Evolutionary conservation across 2,329 filamentous ascomycete species (phyloP), one percentile per base, ranked within the genome.

Genomic region (Exophiala bonariae): DNA sequence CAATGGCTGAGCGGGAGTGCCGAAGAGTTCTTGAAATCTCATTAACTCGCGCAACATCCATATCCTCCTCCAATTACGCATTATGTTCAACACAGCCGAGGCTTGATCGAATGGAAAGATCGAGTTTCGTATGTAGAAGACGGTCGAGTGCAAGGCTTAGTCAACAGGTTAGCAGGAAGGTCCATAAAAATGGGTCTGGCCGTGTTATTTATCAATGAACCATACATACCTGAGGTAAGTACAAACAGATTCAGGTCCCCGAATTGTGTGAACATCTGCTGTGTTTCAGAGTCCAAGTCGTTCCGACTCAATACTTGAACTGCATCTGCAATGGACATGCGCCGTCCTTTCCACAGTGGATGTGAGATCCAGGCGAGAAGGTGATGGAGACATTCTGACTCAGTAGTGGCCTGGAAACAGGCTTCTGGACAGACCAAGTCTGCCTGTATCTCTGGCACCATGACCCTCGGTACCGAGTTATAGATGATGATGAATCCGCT

Each of bases 391-490:
- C 44, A 47, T 14, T 41, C 44, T 3, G 37, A 22, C 13, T 30
- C 20, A 14, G 44, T 41, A 8, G 8, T 26, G 11, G 44, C 44
- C 22, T 41, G 44, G 28, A 47, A 47, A 30, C 44, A 47, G 19
- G 44, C 37, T 41, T 47, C 44, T 13, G 44, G 44, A 16, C 44
- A 47, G 6, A 22, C 31, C 3, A 47, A 19, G 18, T 19, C 31
- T 6, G 19, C 17, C n/a, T 17, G 18, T 7, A 36, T 10, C 22
- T 47, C 44, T 1, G 28, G 28, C 11, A 35, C 28, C 8, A 47
- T 11, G 26, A 47, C 19, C 22, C 23, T 41, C 4, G 44, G 44
- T 35, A 22, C 18, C 18, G 34, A 16, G 14, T 47, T 47, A 20
- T 47, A 33, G 9, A 41, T 23, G n/a, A 47, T 41, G n/a, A 33